Base-by-base conservation (phyloP, 805 yeast species). In the Scheffersomyces ergatensis region DNA sequence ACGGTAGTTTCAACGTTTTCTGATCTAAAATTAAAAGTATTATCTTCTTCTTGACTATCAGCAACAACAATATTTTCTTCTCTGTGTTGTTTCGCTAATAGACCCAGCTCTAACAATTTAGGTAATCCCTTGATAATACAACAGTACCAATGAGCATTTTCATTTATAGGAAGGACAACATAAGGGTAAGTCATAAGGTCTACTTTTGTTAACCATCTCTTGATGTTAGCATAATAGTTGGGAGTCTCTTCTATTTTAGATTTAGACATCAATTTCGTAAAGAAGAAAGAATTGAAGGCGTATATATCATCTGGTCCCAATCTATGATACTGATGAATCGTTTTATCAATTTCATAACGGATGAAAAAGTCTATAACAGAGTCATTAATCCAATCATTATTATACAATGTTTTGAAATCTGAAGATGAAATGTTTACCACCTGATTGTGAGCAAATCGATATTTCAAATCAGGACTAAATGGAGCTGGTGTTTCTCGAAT, bases 311-410 rank as follows among this genome's bases (percentile, higher is more conserved):
- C 55, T 2, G 65, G 60, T 7, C 49, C 38, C 11, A 67, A 50
- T 3, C 63, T 21, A 15, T 44, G 17, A 13, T 41, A 39, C 12
- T 45, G 43, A n/a, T 48, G 20, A 9, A 70, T 45, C 2, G 63
- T 70, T 39, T 45, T 43, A 36, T 69, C 78, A 6, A 78, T 70
- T 47, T 74, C 77, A 54, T 72, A 83, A 42, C 78, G 79, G 21
- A 88, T 70, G 53, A 87, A 89, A 57, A 92, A 92, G 59, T 89
- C 96, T 40, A 93, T 83, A 37, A 93, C 68, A 0, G 85, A 77
- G 55, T 93, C 99, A 63, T 93, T 92, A 36, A 93, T 78, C 90
- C 96, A 92, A 46, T 85, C 87, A 35, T 82, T 82, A 43, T 84
- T 83, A 54, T 82, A 81, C 8, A 92, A 70, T 34, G 97, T 85